Conservation (phyloP, 23 red algal species). For the Cyanidiococcus yangmingshanensis region DNA sequence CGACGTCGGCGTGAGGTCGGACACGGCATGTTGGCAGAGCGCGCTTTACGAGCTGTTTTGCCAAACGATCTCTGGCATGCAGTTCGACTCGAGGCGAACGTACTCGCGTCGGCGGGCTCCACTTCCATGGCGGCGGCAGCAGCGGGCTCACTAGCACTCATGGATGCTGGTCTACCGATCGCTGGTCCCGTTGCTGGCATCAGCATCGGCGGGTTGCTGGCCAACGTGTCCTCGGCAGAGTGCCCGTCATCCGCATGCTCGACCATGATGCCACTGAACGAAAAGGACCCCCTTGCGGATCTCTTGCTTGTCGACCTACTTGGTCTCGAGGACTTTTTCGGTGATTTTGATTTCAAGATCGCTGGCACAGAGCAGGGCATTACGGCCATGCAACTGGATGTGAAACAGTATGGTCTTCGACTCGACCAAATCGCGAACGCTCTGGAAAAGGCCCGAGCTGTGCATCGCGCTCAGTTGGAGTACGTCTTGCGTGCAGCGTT, state of each 20-base stretch:
- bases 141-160: constrained; percentile 73
- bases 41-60: constrained; percentile 41
- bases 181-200: constrained; percentile 54
- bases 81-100: constrained; percentile 54
- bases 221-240: neutral
- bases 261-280: neutral
- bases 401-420: constrained; percentile 9
- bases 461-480: constrained; percentile 3
- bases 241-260: neutral
- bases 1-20: constrained; percentile 64
- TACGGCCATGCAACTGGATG: constrained; percentile 28
- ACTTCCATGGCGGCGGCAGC: constrained; percentile 89
- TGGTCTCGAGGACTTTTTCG: constrained; percentile 77
- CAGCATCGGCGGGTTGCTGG: constrained; percentile 53
- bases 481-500: constrained; percentile 2
- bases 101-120: constrained; percentile 62
- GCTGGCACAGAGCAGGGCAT: constrained; percentile 19
- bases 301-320: constrained; percentile 76
- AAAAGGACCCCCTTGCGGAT: neutral
- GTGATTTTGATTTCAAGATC: constrained; percentile 82
- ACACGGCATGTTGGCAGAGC: constrained; percentile 64
- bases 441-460: neutral
- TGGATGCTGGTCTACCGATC: constrained; percentile 69
- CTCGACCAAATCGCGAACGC: neutral
- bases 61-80: constrained; percentile 39